Base-by-base conservation (phyloP, 1,139 yeast species). In the Blastobotrys apis region DNA sequence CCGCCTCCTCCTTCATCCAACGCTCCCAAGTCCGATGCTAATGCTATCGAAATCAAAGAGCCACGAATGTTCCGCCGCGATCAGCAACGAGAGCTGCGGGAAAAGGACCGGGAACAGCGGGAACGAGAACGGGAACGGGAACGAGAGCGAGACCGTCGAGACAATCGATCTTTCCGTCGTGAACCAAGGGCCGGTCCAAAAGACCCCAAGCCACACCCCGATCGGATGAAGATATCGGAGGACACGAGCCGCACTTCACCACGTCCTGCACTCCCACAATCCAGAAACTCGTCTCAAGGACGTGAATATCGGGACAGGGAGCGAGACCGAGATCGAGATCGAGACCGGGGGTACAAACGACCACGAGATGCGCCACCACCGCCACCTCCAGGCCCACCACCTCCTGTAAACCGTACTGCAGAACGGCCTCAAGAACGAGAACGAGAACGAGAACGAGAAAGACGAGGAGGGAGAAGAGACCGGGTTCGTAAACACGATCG, bases 281-380 rank as follows among this genome's bases (percentile, higher is more conserved):
- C n/a, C n/a, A n/a, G n/a, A n/a, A n/a, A n/a, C n/a, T 23, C 26
- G 26, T 10, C 6, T 23, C 6, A 23, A 23, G 26, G 10, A 6
- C 26, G 26, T 5, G 43, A 46, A 3, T 43, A 42, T 21, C 44
- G 48, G 4, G 52, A 50, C 13, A 49, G 50, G 2, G 37, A 37
- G 3, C 36, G 45, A 4, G 51, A 45, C 4, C 40, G 47, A 9
- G 51, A 48, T 16, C 45, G 49, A 20, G 46, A 49, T 25, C 34
- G 54, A 41, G 51, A 51, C 40, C 39, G 62, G 43, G 49, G 43
- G 41, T 35, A 53, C 37, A 48, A 50, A 32, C 42, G 50, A 21
- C 49, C 29, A 20, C 34, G 16, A 17, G 13, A n/a, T n/a, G n/a
- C 40, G 17, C 33, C 33, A 6, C 33, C 39, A 2, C 26, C 33